phyloP scores from a whole-genome alignment of 495 filamentous ascomycete species.

The Hyaloscypha finlandica region DNA sequence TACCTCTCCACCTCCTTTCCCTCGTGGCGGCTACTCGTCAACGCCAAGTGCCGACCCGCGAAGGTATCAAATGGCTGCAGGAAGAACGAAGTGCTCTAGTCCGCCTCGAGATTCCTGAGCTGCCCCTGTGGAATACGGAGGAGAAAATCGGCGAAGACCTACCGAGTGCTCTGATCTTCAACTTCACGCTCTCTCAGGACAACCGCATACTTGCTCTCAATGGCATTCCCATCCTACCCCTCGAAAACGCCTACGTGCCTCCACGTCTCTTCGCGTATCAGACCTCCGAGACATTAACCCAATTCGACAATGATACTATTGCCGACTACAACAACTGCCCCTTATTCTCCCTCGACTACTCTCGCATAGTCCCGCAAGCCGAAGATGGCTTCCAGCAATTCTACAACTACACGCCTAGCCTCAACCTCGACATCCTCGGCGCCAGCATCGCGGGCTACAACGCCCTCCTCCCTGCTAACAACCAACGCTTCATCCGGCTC shows the following conservation, averaged over 20 bases:
- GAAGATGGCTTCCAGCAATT: conserved; percentile 4
- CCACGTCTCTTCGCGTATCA: conserved; percentile 17
- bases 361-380: conserved; percentile 1
- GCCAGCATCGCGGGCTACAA: conserved; percentile 16
- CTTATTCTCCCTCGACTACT: conserved; percentile 15
- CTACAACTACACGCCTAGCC: conserved; percentile 11
- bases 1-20: not conserved
- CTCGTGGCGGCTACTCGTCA: not conserved
- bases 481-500: conserved; percentile 5
- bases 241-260: conserved; percentile 12
- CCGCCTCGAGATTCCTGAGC: conserved; percentile 13
- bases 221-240: conserved; percentile 20
- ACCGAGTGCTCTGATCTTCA: conserved; percentile 20
- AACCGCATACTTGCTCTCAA: conserved; percentile 21
- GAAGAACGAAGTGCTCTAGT: conserved; percentile 10
- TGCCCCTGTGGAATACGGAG: conserved; percentile 14
- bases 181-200: conserved; percentile 25
- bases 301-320: not conserved
- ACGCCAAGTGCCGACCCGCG: conserved; percentile 1
- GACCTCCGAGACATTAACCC: not conserved
- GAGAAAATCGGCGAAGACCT: conserved; percentile 10
- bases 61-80: conserved; percentile 16
- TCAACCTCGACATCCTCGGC: conserved; percentile 13
- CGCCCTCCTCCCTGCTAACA: not conserved
- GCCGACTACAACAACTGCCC: not conserved